These are phyloP conservation scores for Pythium rhizo-oryzae DNA, from an alignment of 352 stramenopile species.

Conservation along the genomic window DNA sequence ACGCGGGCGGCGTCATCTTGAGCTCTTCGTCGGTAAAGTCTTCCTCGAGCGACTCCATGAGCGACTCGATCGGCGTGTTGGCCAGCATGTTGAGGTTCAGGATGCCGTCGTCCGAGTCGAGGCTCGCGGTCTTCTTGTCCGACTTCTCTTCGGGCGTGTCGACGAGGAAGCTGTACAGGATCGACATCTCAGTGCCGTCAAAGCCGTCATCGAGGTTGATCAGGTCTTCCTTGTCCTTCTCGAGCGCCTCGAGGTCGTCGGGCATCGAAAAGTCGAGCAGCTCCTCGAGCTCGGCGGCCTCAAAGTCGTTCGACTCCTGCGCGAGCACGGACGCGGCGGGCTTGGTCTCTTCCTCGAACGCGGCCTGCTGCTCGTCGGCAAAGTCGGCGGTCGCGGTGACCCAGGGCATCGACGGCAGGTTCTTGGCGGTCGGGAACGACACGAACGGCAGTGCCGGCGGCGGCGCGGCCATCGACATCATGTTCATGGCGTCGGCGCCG, in stretches of 20 bases:
- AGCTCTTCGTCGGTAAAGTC: slow-evolving; percentile 76
- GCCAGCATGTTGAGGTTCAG: slow-evolving; percentile 78
- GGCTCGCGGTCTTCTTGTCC: slow-evolving; percentile 44
- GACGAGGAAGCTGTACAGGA: slow-evolving; percentile 86
- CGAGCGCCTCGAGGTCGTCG: slow-evolving; percentile 46
- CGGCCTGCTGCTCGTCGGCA: slow-evolving; percentile 43
- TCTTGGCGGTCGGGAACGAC: slow-evolving; percentile 51
- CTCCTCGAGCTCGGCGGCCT: slow-evolving; percentile 72
- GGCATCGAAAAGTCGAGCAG: slow-evolving; percentile 79
- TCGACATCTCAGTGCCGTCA: slow-evolving; percentile 86
- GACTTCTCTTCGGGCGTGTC: slow-evolving; percentile 72
- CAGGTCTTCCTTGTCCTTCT: slow-evolving; percentile 77
- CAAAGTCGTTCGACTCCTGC: slow-evolving; percentile 45
- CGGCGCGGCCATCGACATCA: slow-evolving; percentile 63
- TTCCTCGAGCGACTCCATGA: slow-evolving; percentile 75
- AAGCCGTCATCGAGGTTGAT: slow-evolving; percentile 83
- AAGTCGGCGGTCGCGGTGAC: slow-evolving; percentile 41
- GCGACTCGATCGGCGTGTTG: slow-evolving; percentile 60
- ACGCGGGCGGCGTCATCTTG: slow-evolving; percentile 51
- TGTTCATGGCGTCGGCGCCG: slow-evolving; percentile 35
- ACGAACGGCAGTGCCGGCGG: slow-evolving; percentile 69
- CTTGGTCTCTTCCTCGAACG: slow-evolving; percentile 46
- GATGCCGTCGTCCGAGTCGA: slow-evolving; percentile 66
- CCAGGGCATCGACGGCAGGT: slow-evolving; percentile 63
- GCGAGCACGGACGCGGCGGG: slow-evolving; percentile 17